Conservation (phyloP, 2,329 filamentous ascomycete genomes). For the Pseudocercospora pini-densiflorae region DNA sequence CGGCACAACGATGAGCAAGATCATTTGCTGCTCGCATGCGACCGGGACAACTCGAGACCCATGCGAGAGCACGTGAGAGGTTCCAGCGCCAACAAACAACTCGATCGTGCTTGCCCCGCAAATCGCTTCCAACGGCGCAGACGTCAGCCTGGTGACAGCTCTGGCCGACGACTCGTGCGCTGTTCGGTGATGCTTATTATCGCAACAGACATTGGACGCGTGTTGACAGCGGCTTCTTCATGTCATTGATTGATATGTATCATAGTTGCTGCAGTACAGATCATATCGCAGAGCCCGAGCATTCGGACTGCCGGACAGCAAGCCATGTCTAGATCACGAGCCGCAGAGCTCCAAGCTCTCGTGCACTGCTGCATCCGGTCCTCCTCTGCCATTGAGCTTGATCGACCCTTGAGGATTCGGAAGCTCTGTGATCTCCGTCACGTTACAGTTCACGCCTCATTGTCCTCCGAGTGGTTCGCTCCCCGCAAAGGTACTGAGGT, state of each 20-base stretch:
- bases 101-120: background rate
- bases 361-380: constrained; percentile 1
- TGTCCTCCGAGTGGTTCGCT: constrained; percentile 16
- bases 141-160: background rate
- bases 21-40: background rate
- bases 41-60: background rate
- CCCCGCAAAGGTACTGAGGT: constrained; percentile 21
- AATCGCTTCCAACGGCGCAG: background rate
- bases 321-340: background rate
- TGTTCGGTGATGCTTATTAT: background rate
- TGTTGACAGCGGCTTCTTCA: no score
- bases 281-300: background rate
- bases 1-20: background rate
- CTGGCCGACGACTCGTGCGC: background rate
- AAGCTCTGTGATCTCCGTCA: constrained; percentile 10
- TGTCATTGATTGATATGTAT: background rate
- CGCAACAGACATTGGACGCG: background rate
- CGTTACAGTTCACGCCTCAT: constrained; percentile 17
- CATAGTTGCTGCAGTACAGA: background rate
- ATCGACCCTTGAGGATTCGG: background rate
- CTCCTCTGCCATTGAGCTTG: constrained; percentile 4
- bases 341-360: background rate
- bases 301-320: constrained; percentile 5
- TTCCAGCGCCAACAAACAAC: background rate
- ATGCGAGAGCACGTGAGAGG: background rate